phyloP scores from a whole-genome alignment of 176 grass and related monocot genomes.

The Musa beccarii region DNA sequence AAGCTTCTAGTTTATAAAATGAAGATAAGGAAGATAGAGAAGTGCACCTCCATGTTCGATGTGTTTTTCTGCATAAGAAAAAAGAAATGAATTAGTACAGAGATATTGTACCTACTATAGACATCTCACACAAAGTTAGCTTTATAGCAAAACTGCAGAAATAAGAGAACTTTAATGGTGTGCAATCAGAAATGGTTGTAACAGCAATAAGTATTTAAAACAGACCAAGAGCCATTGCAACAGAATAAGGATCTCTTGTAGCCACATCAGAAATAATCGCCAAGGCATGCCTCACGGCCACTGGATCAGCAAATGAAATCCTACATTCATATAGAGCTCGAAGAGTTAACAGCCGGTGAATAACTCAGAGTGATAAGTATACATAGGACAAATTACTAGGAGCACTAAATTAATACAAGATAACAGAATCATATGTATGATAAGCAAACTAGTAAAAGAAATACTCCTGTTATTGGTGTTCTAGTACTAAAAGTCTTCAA shows the following conservation, averaged over 20 bases:
- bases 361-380: neutral
- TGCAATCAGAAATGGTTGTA: conserved; percentile 8
- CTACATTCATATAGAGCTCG: conserved; percentile 39
- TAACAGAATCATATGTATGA: neutral
- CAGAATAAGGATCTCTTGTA: conserved; percentile 90
- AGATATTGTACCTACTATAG: neutral
- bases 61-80: conserved; percentile 68
- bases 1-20: neutral
- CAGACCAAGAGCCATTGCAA: conserved; percentile 90
- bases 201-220: conserved; percentile 22
- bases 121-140: neutral
- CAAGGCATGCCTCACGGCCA: conserved; percentile 85
- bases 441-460: no score
- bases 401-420: neutral
- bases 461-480: no score
- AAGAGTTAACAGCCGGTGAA: neutral
- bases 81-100: conserved; percentile 21
- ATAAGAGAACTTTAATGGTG: neutral
- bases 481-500: no score
- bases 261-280: conserved; percentile 91
- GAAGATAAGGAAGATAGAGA: conserved; percentile 22
- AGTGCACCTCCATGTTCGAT: conserved; percentile 64
- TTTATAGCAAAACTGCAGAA: neutral
- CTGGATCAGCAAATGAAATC: conserved; percentile 93
- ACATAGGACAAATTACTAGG: neutral